Percentiles rank a stretch among this genome's conserved stretches.
Evolutionary conservation across 805 yeast species (phyloP).

Genomic region (Candida coquimbonensis): DNA sequence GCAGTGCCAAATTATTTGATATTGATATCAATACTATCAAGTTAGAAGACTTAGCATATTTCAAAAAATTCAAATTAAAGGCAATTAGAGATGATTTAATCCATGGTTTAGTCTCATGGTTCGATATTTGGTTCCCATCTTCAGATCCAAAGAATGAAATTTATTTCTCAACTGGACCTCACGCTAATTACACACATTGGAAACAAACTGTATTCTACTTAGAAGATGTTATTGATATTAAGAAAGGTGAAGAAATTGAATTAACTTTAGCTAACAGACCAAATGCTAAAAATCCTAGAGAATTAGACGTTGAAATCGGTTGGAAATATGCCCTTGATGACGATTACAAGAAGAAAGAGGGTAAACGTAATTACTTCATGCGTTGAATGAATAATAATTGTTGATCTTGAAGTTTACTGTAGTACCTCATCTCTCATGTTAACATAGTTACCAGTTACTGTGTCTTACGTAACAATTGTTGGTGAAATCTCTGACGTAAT

Average conservation of each 20-base stretch:
- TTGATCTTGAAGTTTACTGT: not conserved
- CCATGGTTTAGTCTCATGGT: constrained; percentile 92
- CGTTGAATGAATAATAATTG: constrained; percentile 32
- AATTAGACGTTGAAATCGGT: constrained; percentile 72
- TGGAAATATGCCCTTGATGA: constrained; percentile 38
- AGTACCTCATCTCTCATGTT: too few relatives aligned
- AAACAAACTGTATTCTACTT: constrained; percentile 94
- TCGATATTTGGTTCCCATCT: constrained; percentile 83
- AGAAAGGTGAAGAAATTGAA: constrained; percentile 66
- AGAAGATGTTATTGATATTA: constrained; percentile 68
- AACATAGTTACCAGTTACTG: not conserved
- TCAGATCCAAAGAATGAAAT: constrained; percentile 48
- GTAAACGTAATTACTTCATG: constrained; percentile 63
- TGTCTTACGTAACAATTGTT: too few relatives aligned
- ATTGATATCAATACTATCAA: constrained; percentile 87
- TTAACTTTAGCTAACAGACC: constrained; percentile 76
- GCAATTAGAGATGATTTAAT: constrained; percentile 75
- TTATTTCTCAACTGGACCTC: constrained; percentile 89
- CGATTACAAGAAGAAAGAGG: constrained; percentile 47
- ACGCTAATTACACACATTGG: constrained; percentile 95
- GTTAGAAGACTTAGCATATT: constrained; percentile 74
- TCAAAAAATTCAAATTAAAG: constrained; percentile 57
- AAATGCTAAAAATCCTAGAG: constrained; percentile 74
- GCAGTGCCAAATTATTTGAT: constrained; percentile 61
- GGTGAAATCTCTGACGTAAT: constrained; percentile 3